These are phyloP conservation scores for Byssochlamys sp. DNA, from an alignment of 2,329 filamentous ascomycete genomes.

Conservation along the genomic window DNA sequence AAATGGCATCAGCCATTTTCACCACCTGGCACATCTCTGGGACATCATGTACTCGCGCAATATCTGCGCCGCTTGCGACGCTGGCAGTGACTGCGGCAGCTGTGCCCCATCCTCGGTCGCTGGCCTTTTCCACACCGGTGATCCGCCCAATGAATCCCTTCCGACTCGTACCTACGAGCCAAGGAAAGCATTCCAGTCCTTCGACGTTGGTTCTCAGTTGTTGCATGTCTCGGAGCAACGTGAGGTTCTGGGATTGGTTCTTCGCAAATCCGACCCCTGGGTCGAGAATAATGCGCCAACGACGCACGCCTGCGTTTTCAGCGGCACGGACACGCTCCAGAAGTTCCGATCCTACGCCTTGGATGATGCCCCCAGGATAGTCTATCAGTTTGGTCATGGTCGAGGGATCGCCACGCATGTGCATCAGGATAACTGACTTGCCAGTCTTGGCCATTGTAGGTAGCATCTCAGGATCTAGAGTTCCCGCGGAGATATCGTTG, in stretches of 20 bases:
- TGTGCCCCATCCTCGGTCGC: constrained; percentile 70
- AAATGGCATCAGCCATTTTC: constrained; percentile 88
- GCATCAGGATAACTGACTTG: constrained; percentile 76
- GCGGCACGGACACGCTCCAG: constrained; percentile 61
- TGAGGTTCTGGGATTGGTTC: constrained; percentile 66
- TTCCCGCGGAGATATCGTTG: constrained; percentile 84
- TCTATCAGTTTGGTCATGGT: constrained; percentile 65
- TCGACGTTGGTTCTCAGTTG: constrained; percentile 43
- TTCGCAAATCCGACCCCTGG: constrained; percentile 94
- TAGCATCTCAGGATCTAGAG: constrained; percentile 72
- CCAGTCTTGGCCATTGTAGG: constrained; percentile 65
- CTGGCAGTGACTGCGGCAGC: constrained; percentile 79
- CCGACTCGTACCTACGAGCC: constrained; percentile 79
- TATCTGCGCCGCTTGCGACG: constrained; percentile 76
- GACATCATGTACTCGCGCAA: constrained; percentile 87
- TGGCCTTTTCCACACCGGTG: constrained; percentile 63
- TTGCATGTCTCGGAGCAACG: constrained; percentile 59
- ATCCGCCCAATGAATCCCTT: constrained; percentile 81
- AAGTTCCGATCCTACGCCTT: constrained; percentile 59
- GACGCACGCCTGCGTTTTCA: constrained; percentile 68
- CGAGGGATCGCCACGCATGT: constrained; percentile 78
- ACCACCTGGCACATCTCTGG: constrained; percentile 74
- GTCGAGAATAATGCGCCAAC: constrained; percentile 91
- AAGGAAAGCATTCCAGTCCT: constrained; percentile 57
- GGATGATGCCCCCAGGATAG: constrained; percentile 61